Evolutionary conservation across 164 flowering plant species (phyloP).

Genomic region (Hamamelis virginiana): DNA sequence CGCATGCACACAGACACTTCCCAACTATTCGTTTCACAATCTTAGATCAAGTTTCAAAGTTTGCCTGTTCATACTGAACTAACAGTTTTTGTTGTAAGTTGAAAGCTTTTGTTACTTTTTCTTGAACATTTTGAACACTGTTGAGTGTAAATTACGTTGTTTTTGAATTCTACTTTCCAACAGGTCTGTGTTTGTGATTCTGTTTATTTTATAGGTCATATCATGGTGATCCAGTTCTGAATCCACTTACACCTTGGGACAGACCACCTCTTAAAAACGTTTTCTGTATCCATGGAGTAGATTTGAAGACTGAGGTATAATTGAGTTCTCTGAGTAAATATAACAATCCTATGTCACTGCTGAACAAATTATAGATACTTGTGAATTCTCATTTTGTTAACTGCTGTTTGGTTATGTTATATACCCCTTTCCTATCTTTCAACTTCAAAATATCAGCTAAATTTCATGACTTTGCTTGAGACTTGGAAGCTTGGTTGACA

Average conservation of each 20-base stretch:
- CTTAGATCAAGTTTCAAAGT: not conserved
- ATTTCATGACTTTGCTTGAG: not conserved
- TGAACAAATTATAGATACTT: not conserved
- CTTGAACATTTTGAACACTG: not conserved
- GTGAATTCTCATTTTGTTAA: not conserved
- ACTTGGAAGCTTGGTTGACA: not conserved
- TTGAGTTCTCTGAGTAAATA: conserved; percentile 7
- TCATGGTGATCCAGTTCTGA: conserved; percentile 88
- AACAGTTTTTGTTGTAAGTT: not conserved
- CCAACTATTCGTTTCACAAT: not conserved
- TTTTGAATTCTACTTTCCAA: not conserved
- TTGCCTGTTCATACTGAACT: not conserved
- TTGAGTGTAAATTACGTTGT: not conserved
- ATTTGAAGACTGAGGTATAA: conserved; percentile 84
- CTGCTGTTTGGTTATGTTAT: not conserved
- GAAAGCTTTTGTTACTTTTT: not conserved
- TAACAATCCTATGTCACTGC: not conserved
- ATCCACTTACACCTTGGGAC: conserved; percentile 98
- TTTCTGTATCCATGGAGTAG: conserved; percentile 91
- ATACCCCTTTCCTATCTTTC: not conserved
- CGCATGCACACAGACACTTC: not conserved
- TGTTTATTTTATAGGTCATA: conserved; percentile 72
- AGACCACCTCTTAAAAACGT: conserved; percentile 97
- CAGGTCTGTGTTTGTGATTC: conserved; percentile 2
- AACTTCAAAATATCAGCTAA: not conserved